Base-by-base conservation (phyloP, 129 eudicot genomes). In the Dittrichia graveolens region DNA sequence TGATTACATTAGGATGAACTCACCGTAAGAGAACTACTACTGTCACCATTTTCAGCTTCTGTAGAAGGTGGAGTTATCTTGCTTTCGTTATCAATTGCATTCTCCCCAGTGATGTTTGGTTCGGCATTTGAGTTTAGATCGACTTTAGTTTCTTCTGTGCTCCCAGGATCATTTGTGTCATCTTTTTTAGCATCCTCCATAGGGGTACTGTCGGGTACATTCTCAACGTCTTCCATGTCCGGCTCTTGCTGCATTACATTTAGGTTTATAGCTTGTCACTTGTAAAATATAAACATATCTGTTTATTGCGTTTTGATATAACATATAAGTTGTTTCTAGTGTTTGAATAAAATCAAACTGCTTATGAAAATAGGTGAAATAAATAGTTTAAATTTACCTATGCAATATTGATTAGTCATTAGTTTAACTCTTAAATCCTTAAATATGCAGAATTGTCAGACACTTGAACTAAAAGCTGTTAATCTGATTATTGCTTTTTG, bases 61-160 rank as follows among this genome's bases (percentile, higher is more conserved):
- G 8, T 8, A 61, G 59, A 3, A n/a, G 5, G 53, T 4, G 42
- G 14, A 4, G 35, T 16, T 11, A 41, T 44, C 3, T 15, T 53
- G 77, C 24, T 62, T 42, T 53, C 19, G 0, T 53, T 43, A 62
- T 16, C 55, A 5, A 52, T 41, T 62, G 61, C 81, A 24, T 41
- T 61, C 61, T 77, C 81, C 62, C 4, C 12, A 14, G 18, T 68
- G 47, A 50, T 70, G 13, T 41, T 15, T 45, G 58, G 18, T 62
- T 62, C 73, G 44, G 71, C n/a, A 8, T 15, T 62, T 24, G 59
- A 46, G 8, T 71, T 72, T 2, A 5, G 43, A 63, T 78, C 72
- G 5, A 19, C 18, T 8, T 0, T 13, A 54, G 15, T 13, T 48
- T 74, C 71, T 50, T 49, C 12, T 4, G 35, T 35, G 12, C 5